Percentiles rank a stretch among this genome's conserved stretches.
Evolutionary conservation across 345 rosid species (phyloP).

Genomic region (Leavenworthia alabamica): DNA sequence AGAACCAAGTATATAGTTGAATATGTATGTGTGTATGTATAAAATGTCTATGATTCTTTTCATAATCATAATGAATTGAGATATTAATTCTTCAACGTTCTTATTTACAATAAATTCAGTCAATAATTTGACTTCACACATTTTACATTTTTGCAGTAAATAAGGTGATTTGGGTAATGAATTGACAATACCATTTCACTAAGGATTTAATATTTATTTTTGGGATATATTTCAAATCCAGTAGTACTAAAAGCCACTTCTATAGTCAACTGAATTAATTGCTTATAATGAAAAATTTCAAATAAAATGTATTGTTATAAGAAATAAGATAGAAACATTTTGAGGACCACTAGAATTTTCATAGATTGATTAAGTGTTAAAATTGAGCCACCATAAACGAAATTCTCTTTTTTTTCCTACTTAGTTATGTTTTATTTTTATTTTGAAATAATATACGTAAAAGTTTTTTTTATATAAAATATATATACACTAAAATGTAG

Average conservation of each 20-base stretch:
- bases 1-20: not conserved
- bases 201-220: no score
- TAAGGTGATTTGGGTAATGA: no score
- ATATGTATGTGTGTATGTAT: not conserved
- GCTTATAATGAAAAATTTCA: not conserved
- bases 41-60: conserved; percentile 27
- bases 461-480: no score
- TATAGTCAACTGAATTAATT: no score
- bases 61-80: conserved; percentile 6
- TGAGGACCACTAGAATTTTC: not conserved
- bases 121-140: conserved; percentile 17
- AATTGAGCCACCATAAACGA: not conserved
- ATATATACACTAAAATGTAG: no score
- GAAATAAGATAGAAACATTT: not conserved
- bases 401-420: no score
- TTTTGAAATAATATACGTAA: no score
- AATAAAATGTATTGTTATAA: no score
- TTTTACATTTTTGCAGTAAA: not conserved
- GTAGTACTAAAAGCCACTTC: no score
- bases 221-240: not conserved
- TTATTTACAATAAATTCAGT: not conserved
- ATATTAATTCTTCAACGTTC: not conserved
- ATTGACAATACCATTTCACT: not conserved
- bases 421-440: no score
- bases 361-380: not conserved